Conservation (phyloP, 2,329 filamentous ascomycete species). For the Didymella arachidicola region DNA sequence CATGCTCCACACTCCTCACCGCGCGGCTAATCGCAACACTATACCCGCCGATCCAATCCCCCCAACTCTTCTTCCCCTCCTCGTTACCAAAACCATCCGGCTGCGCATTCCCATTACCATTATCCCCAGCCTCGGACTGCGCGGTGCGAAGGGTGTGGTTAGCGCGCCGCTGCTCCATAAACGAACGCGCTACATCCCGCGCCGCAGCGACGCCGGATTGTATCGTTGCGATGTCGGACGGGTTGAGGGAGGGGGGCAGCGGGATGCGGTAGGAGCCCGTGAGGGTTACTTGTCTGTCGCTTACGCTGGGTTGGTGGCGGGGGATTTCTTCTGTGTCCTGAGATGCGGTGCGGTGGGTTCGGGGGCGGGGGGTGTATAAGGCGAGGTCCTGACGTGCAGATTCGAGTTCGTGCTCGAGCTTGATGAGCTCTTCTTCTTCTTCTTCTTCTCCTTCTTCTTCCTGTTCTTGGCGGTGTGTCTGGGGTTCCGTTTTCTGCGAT, state of each 20-base stretch:
- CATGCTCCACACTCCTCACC: constrained; percentile 49
- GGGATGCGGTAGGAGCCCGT: constrained; percentile 49
- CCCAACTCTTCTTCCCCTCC: constrained; percentile 41
- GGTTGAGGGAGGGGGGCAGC: constrained; percentile 41
- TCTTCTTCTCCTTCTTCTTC: constrained; percentile 44
- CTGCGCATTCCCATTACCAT: too few species aligned
- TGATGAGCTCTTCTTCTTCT: constrained; percentile 43
- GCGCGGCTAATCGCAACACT: constrained; percentile 47
- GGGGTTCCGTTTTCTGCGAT: background rate
- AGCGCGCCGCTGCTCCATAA: constrained; percentile 42
- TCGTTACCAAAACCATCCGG: background rate
- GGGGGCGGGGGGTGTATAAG: constrained; percentile 25
- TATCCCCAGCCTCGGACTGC: constrained; percentile 6
- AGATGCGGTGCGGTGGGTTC: constrained; percentile 5
- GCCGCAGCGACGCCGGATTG: constrained; percentile 46
- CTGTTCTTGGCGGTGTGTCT: constrained; percentile 11
- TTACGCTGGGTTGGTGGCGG: constrained; percentile 11
- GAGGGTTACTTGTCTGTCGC: constrained; percentile 45
- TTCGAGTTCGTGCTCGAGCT: constrained; percentile 46
- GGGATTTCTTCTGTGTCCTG: constrained; percentile 40
- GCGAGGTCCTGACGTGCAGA: constrained; percentile 43
- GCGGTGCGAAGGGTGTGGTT: constrained; percentile 12
- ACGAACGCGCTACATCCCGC: constrained; percentile 44
- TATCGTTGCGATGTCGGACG: constrained; percentile 46
- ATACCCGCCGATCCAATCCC: constrained; percentile 51